A percentile compares a stretch with the other conserved stretches of the same genome.
Evolutionary conservation across 352 stramenopile genomes (phyloP).

Genomic region (Phytopythium cucurbitacearum): DNA sequence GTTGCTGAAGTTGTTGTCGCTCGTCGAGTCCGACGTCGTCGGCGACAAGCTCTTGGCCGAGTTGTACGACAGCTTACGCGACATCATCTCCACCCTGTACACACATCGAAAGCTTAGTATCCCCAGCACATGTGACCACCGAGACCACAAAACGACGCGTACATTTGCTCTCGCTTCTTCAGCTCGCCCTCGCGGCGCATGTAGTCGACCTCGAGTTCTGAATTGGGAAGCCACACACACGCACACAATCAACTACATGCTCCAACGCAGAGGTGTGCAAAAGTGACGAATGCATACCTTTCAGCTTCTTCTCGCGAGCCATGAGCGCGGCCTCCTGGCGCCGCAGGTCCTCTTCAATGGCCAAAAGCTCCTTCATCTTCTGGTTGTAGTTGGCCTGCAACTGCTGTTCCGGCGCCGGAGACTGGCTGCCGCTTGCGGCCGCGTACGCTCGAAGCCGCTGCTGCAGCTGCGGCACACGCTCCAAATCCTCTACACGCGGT

Average conservation of each 20-base stretch:
- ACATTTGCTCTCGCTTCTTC: conserved; percentile 85
- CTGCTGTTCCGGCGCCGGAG: conserved; percentile 52
- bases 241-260: neutral
- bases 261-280: neutral
- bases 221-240: neutral
- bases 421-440: conserved; percentile 35
- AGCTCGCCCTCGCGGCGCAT: conserved; percentile 73
- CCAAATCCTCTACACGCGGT: conserved; percentile 81
- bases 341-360: conserved; percentile 82
- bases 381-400: conserved; percentile 78
- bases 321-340: conserved; percentile 81
- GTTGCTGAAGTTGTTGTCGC: conserved; percentile 66
- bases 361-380: conserved; percentile 87
- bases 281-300: conserved; percentile 30
- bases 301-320: conserved; percentile 81
- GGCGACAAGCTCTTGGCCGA: conserved; percentile 56
- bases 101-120: conserved; percentile 3
- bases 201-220: conserved; percentile 78
- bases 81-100: conserved; percentile 71
- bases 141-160: neutral
- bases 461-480: conserved; percentile 76
- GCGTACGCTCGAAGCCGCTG: conserved; percentile 78
- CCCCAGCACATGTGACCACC: neutral
- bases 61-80: conserved; percentile 64
- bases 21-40: conserved; percentile 72